Evolutionary conservation across 2,329 filamentous ascomycete species (phyloP).

Genomic region (Phyllosticta capitalensis): DNA sequence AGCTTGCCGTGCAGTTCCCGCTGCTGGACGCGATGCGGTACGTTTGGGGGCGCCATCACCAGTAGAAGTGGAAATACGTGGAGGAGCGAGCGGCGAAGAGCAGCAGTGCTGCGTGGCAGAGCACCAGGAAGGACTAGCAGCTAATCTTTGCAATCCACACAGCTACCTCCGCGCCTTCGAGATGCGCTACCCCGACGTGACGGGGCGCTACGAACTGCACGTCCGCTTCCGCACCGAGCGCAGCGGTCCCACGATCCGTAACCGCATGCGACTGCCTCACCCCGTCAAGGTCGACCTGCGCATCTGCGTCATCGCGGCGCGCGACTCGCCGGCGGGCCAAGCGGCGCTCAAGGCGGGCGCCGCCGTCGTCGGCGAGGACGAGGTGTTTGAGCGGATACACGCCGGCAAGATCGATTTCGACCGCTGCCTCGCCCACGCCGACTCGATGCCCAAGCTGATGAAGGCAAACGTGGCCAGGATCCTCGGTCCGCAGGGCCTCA

Average conservation of each 20-base stretch:
- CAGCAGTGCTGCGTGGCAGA: background rate
- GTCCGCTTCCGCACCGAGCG: slow-evolving; percentile 75
- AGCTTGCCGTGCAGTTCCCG: slow-evolving; percentile 61
- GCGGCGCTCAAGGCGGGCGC: slow-evolving; percentile 73
- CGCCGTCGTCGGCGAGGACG: slow-evolving; percentile 72
- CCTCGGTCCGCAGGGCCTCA: slow-evolving; percentile 79
- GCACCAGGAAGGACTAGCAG: background rate
- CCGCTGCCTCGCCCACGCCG: slow-evolving; percentile 73
- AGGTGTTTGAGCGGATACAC: slow-evolving; percentile 70
- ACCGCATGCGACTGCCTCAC: slow-evolving; percentile 78
- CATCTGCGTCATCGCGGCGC: slow-evolving; percentile 86
- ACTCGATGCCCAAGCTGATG: slow-evolving; percentile 67
- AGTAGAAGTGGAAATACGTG: no score
- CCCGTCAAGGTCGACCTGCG: slow-evolving; percentile 80
- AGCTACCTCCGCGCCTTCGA: slow-evolving; percentile 89
- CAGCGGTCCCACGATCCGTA: slow-evolving; percentile 78
- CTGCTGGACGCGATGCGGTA: slow-evolving; percentile 91
- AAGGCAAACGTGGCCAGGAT: slow-evolving; percentile 73
- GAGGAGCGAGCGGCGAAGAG: background rate
- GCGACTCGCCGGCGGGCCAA: slow-evolving; percentile 62
- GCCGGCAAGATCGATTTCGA: slow-evolving; percentile 78
- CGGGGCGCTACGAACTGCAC: slow-evolving; percentile 79
- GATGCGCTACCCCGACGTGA: slow-evolving; percentile 66
- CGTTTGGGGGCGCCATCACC: slow-evolving; percentile 16
- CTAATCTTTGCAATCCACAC: no score